These are phyloP conservation scores for Calophaca sinica DNA, from an alignment of 306 rosid genomes.

Conservation along the genomic window DNA sequence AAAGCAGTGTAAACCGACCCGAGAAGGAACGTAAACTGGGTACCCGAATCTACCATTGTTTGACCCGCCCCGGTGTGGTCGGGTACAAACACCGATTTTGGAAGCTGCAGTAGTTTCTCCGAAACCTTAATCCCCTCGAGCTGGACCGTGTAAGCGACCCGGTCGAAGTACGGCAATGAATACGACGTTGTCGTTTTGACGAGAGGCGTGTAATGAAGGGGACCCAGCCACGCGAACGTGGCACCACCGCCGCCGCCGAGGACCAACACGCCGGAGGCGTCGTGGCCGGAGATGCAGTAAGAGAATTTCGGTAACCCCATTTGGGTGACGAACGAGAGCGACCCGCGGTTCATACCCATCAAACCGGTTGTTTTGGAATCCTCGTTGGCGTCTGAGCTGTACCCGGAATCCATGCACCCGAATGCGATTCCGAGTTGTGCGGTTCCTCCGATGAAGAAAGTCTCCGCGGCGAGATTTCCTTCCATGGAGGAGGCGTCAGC, in stretches of 20 bases:
- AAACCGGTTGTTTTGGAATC: slow-evolving; percentile 77
- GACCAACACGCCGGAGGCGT: slow-evolving; percentile 67
- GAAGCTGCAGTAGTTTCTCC: slow-evolving; percentile 53
- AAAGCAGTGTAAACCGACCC: slow-evolving; percentile 79
- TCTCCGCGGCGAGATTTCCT: slow-evolving; percentile 78
- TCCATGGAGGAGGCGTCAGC: slow-evolving; percentile 76
- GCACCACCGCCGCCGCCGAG: slow-evolving; percentile 55
- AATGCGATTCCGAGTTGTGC: slow-evolving; percentile 51
- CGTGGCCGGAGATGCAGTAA: slow-evolving; percentile 74
- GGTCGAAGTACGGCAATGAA: slow-evolving; percentile 71
- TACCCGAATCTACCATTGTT: slow-evolving; percentile 88
- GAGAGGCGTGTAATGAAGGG: slow-evolving; percentile 72
- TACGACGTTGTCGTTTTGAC: slow-evolving; percentile 58
- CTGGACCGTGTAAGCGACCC: slow-evolving; percentile 80
- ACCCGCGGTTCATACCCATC: slow-evolving; percentile 85
- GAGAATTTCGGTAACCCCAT: slow-evolving; percentile 76
- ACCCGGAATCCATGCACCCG: slow-evolving; percentile 85
- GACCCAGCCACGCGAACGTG: slow-evolving; percentile 56
- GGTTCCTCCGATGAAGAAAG: slow-evolving; percentile 55
- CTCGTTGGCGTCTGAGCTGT: slow-evolving; percentile 64
- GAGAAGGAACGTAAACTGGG: slow-evolving; percentile 82
- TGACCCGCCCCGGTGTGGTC: slow-evolving; percentile 96
- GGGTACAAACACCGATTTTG: slow-evolving; percentile 64
- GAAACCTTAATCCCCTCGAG: slow-evolving; percentile 75
- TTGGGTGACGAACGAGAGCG: slow-evolving; percentile 68